Percentiles rank a stretch among this genome's conserved stretches.
Evolutionary conservation across 192 early-diverging fungal species (phyloP).

Genomic region (Backusella mclennaniae): DNA sequence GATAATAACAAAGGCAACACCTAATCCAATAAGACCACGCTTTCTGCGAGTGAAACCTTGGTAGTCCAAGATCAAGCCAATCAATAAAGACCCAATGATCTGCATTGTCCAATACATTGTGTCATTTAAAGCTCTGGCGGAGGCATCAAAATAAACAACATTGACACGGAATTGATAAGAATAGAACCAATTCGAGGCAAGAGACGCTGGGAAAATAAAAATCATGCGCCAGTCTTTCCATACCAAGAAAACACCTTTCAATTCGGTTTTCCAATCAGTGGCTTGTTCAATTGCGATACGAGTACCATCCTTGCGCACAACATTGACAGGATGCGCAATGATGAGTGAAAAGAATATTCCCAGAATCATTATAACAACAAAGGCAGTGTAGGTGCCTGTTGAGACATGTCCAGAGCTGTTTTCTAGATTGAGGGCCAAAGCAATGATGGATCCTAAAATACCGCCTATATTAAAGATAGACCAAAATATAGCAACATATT

Average conservation of each 20-base stretch:
- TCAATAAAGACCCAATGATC: constrained; percentile 23
- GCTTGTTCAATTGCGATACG: constrained; percentile 57
- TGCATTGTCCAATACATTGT: constrained; percentile 66
- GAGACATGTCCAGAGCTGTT: constrained; percentile 27
- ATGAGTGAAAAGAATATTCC: constrained; percentile 14
- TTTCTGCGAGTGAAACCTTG: constrained; percentile 20
- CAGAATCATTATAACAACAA: constrained; percentile 33
- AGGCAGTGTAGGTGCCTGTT: constrained; percentile 31
- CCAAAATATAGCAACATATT: constrained; percentile 85
- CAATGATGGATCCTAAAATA: constrained; percentile 73
- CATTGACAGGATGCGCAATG: constrained; percentile 42
- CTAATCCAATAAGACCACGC: constrained; percentile 22
- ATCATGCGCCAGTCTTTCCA: constrained; percentile 66
- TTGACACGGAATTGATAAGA: constrained; percentile 72
- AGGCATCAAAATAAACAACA: constrained; percentile 61
- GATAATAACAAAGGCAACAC: constrained; percentile 7
- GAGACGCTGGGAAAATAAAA: constrained; percentile 61
- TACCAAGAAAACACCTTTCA: constrained; percentile 46
- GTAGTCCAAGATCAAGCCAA: constrained; percentile 30
- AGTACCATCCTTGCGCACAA: constrained; percentile 65
- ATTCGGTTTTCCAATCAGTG: constrained; percentile 58
- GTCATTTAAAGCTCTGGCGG: constrained; percentile 69
- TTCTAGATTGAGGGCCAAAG: constrained; percentile 35
- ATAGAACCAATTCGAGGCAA: constrained; percentile 80
- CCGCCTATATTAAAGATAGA: constrained; percentile 82